phyloP scores from a whole-genome alignment of 257 asterid species.

The Plantago major region DNA sequence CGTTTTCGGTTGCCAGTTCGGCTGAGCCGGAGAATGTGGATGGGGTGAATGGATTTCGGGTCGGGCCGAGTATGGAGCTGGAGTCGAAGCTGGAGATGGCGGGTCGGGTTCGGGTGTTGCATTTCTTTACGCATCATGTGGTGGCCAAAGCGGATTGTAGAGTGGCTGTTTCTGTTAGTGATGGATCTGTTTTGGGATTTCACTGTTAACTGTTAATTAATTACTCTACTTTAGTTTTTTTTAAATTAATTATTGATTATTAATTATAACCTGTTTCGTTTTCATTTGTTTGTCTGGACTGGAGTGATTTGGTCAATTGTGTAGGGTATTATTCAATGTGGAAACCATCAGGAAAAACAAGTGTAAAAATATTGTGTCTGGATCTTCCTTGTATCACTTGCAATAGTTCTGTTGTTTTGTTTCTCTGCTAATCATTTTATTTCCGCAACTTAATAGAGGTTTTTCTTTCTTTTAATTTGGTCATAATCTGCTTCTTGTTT shows the following conservation, averaged over 20 bases:
- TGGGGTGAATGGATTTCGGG: constrained; percentile 52
- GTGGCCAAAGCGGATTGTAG: constrained; percentile 61
- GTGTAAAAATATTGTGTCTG: background rate
- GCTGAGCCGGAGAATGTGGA: constrained; percentile 38
- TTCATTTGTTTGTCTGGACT: background rate
- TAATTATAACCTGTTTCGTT: background rate
- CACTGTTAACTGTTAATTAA: constrained; percentile 39
- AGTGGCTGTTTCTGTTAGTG: constrained; percentile 53
- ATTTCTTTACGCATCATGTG: constrained; percentile 61
- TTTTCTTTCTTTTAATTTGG: too few species aligned
- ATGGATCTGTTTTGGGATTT: constrained; percentile 78
- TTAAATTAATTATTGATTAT: background rate
- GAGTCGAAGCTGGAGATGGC: constrained; percentile 68
- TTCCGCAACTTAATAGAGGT: too few species aligned
- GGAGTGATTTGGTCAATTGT: background rate
- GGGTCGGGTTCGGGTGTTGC: constrained; percentile 79
- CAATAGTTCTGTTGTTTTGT: too few species aligned
- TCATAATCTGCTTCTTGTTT: too few species aligned
- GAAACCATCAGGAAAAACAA: background rate
- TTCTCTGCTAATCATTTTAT: too few species aligned
- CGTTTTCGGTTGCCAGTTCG: constrained; percentile 24
- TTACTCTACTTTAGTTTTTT: background rate
- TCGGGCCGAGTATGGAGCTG: constrained; percentile 72
- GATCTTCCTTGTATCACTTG: background rate
- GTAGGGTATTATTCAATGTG: background rate